phyloP scores from a whole-genome alignment of 371 early-diverging fungal genomes.

The Mucor circinelloides region DNA sequence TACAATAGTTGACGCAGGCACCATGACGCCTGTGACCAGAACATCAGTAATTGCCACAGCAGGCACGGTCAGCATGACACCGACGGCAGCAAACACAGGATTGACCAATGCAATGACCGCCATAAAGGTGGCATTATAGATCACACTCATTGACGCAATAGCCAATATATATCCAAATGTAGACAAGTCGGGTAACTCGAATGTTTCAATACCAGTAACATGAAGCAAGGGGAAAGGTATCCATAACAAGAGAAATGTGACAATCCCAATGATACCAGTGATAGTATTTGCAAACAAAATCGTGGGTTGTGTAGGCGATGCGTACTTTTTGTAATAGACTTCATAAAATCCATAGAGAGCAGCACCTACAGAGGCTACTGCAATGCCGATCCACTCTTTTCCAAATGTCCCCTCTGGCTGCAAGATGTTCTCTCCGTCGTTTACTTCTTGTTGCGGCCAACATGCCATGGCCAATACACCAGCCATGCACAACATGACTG shows the following conservation, averaged over 20 bases:
- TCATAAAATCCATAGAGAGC: constrained; percentile 67
- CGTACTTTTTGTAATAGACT: constrained; percentile 81
- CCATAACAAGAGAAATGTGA: constrained; percentile 68
- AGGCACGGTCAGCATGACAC: constrained; percentile 83
- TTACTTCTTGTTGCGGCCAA: constrained; percentile 16
- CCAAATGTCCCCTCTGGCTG: constrained; percentile 4
- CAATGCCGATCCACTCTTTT: constrained; percentile 45
- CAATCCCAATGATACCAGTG: constrained; percentile 67
- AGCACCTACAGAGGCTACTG: constrained; percentile 58
- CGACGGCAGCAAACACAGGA: constrained; percentile 83
- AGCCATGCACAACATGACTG: constrained; percentile 66
- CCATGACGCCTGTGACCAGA: constrained; percentile 51
- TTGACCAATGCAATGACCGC: constrained; percentile 75
- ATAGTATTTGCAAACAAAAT: constrained; percentile 73
- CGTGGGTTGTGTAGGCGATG: constrained; percentile 62
- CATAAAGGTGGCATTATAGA: constrained; percentile 81
- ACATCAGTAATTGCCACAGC: constrained; percentile 71
- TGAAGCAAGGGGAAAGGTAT: constrained; percentile 76
- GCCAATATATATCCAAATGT: constrained; percentile 59
- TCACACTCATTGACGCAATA: constrained; percentile 72
- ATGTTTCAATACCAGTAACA: constrained; percentile 61
- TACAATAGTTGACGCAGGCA: constrained; percentile 50
- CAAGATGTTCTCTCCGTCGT: not conserved
- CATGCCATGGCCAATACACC: constrained; percentile 74
- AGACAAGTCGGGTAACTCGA: constrained; percentile 60